Base-by-base conservation (phyloP, 1,139 yeast genomes). In the Arxiozyma slooffiae region DNA sequence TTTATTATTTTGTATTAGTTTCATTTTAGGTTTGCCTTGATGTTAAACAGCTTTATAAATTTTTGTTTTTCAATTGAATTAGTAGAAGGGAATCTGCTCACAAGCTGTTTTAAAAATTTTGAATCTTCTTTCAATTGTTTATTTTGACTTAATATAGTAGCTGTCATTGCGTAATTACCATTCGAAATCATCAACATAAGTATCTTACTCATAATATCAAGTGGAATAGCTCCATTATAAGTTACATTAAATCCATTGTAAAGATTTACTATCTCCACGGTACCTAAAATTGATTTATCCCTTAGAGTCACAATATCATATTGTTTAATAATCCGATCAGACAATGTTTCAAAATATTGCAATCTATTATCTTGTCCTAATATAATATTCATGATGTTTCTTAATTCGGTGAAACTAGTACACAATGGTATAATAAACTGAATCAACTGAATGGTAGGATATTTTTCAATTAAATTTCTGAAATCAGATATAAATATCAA, bases 371-470 rank as follows among this genome's bases (percentile, higher is more conserved):
- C 18, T 39, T 39, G 48, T 8, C 42, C 51, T 17, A 46, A 38
- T 8, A 56, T 45, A n/a, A 57, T 51, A 17, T 47, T 44, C n/a
- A 60, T 36, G 37, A 61, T 38, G 22, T 52, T 49, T 36, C 38
- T 38, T 7, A 61, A 45, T 41, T 61, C 64, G 17, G 53, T 52
- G 37, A 49, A 48, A 44, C 60, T 60, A 20, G 55, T 37, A 52
- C 63, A 60, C 38, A 55, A 50, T 14, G 60, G 55, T 23, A 60
- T 51, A 38, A 58, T 44, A n/a, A 51, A 52, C 7, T 49, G 48
- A 14, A 57, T 52, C 4, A 59, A 39, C 20, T 22, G 20, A 3
- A 58, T 52, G 1, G 54, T 50, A 30, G 54, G 51, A 8, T 51
- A 43, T 9, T 52, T 47, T 34, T 52, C 50, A 20, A 62, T 52